Percentiles rank a stretch among this genome's conserved stretches.
Conservation (phyloP, 2,329 filamentous ascomycete species). For the Aureobasidium sp. region DNA sequence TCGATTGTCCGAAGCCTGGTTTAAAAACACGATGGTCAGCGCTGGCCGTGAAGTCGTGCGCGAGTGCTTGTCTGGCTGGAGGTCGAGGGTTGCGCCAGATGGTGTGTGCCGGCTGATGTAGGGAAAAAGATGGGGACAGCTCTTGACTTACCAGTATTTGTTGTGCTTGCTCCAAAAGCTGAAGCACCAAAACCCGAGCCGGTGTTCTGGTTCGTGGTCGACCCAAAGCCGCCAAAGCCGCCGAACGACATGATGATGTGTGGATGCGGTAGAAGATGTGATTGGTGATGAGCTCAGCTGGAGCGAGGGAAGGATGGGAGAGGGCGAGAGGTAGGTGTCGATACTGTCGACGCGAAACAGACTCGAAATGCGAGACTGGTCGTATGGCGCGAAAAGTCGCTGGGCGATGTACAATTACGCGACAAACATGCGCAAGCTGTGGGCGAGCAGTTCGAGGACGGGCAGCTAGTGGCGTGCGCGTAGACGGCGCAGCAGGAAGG, state of each 20-base stretch:
- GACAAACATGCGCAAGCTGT: constrained; percentile 1
- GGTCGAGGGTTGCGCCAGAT: neutral
- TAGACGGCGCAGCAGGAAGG: neutral
- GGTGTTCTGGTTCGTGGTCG: constrained; percentile 12
- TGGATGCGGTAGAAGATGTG: neutral
- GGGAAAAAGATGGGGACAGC: neutral
- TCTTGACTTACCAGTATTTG: constrained; percentile 25
- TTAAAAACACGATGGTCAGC: constrained; percentile 3
- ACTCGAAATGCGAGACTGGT: neutral
- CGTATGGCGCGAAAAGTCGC: constrained; percentile 4
- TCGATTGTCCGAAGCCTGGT: constrained; percentile 18
- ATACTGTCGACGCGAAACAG: constrained; percentile 11
- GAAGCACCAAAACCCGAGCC: constrained; percentile 15
- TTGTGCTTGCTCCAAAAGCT: constrained; percentile 18
- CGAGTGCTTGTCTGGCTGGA: neutral
- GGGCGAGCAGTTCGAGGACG: neutral
- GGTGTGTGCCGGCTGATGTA: neutral
- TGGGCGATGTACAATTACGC: neutral
- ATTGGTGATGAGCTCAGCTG: neutral
- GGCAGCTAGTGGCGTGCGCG: neutral
- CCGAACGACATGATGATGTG: constrained; percentile 25
- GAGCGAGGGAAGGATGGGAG: neutral
- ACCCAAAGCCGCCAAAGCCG: constrained; percentile 42
- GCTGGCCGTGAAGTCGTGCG: neutral
- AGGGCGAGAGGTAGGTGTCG: neutral